Conservation (phyloP, 2,329 filamentous ascomycete genomes). For the Sclerotinia minor region DNA sequence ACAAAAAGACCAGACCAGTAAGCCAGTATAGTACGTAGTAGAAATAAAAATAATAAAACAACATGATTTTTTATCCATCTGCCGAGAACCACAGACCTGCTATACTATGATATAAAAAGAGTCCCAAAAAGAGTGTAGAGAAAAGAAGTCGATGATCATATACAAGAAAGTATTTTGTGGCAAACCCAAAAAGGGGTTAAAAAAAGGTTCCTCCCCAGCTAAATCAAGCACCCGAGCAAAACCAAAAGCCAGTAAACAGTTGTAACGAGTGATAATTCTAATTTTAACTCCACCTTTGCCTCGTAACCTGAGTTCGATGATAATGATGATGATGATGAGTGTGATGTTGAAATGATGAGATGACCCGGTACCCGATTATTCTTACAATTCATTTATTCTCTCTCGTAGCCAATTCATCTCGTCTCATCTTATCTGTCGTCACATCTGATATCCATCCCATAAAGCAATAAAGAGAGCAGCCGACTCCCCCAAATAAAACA, state of each 20-base stretch:
- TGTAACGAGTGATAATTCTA: conserved; percentile 12
- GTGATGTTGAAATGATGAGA: conserved; percentile 4
- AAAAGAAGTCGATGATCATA: conserved; percentile 15
- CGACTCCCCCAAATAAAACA: conserved; percentile 2
- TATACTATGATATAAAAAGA: background rate
- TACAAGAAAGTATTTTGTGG: conserved; percentile 15
- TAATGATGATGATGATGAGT: background rate
- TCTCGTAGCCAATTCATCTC: conserved; percentile 3
- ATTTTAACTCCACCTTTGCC: conserved; percentile 19
- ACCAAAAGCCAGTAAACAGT: background rate
- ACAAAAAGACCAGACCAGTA: background rate
- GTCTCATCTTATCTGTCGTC: conserved; percentile 1
- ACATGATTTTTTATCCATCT: background rate
- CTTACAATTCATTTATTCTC: conserved; percentile 23
- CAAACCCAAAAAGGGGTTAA: background rate
- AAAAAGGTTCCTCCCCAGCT: background rate
- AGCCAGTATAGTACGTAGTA: conserved; percentile 3
- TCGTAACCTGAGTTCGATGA: conserved; percentile 5
- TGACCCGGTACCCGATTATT: conserved; percentile 21
- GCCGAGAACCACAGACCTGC: background rate
- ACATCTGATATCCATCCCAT: background rate
- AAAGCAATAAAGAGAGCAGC: background rate
- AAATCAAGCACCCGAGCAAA: background rate
- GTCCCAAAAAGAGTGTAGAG: conserved; percentile 14
- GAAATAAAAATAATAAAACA: background rate